phyloP scores from a whole-genome alignment of 495 filamentous ascomycete species.

The Margaritispora aquatica region DNA sequence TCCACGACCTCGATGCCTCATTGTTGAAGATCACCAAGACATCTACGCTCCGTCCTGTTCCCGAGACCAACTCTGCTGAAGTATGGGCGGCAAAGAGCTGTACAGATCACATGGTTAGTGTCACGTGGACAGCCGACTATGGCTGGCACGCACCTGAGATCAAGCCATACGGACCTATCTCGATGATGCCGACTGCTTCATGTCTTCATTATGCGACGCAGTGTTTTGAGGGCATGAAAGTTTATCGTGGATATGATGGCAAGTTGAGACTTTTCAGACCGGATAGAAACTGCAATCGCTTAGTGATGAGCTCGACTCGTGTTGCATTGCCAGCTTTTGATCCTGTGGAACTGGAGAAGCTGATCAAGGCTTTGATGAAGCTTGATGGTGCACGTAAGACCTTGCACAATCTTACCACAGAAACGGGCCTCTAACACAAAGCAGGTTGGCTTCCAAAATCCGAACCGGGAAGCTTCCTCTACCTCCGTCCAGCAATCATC shows the following conservation, averaged over 20 bases:
- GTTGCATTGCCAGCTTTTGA: constrained; percentile 75
- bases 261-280: constrained; percentile 82
- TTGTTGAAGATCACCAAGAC: constrained; percentile 62
- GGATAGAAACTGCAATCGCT: constrained; percentile 65
- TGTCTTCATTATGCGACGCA: constrained; percentile 85
- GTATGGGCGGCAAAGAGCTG: constrained; percentile 14
- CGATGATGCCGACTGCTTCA: constrained; percentile 75
- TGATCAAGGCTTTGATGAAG: constrained; percentile 65
- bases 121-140: constrained; percentile 49
- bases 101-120: constrained; percentile 15
- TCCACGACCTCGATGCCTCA: constrained; percentile 57
- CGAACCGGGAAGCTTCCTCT: constrained; percentile 64
- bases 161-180: constrained; percentile 70
- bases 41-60: constrained; percentile 58
- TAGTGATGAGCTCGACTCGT: constrained; percentile 61
- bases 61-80: constrained; percentile 34
- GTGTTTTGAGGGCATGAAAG: constrained; percentile 88
- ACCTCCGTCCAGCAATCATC: constrained; percentile 80
- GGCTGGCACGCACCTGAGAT: constrained; percentile 79
- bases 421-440: constrained; percentile 27
- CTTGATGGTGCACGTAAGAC: constrained; percentile 47
- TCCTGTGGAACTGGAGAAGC: constrained; percentile 60
- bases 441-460: constrained; percentile 67
- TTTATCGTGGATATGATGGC: constrained; percentile 79
- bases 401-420: not conserved